Percentiles rank a stretch among this genome's conserved stretches.
Conservation (phyloP, 306 rosid genomes). For the Lotus japonicus region DNA sequence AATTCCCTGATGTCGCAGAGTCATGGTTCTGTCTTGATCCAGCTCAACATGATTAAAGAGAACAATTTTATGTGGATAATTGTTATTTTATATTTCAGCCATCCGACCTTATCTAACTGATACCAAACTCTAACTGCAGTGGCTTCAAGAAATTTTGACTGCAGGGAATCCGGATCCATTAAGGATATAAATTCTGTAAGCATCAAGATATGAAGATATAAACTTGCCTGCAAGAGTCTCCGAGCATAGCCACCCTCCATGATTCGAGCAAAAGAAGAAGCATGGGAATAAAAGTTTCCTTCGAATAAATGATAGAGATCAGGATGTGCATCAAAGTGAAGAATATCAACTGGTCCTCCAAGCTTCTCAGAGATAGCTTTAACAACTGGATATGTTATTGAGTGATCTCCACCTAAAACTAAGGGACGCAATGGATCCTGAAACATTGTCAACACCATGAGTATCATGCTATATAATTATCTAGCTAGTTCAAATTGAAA, state of each 20-base stretch:
- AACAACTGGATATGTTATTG: slow-evolving; percentile 68
- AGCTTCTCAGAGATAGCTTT: slow-evolving; percentile 80
- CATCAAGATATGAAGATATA: neutral
- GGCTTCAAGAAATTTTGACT: too few species aligned
- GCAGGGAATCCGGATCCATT: too few species aligned
- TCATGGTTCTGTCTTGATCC: too few species aligned
- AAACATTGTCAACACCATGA: slow-evolving; percentile 8
- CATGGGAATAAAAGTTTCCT: slow-evolving; percentile 73
- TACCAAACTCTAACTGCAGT: too few species aligned
- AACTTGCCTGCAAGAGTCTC: slow-evolving; percentile 65
- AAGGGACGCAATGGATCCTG: slow-evolving; percentile 70
- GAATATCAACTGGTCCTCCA: slow-evolving; percentile 69
- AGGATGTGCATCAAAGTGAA: slow-evolving; percentile 87
- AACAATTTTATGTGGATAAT: too few species aligned
- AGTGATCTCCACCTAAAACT: slow-evolving; percentile 84
- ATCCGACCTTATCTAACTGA: too few species aligned
- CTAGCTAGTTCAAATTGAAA: too few species aligned
- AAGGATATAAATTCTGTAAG: neutral
- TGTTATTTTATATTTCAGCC: too few species aligned
- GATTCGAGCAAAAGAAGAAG: slow-evolving; percentile 84
- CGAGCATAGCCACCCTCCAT: slow-evolving; percentile 86
- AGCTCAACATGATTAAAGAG: too few species aligned
- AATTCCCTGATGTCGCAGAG: too few species aligned
- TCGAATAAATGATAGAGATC: slow-evolving; percentile 64
- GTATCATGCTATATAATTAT: neutral